Conservation (phyloP, 768 basidiomycete genomes). For the Boletus edulis region DNA sequence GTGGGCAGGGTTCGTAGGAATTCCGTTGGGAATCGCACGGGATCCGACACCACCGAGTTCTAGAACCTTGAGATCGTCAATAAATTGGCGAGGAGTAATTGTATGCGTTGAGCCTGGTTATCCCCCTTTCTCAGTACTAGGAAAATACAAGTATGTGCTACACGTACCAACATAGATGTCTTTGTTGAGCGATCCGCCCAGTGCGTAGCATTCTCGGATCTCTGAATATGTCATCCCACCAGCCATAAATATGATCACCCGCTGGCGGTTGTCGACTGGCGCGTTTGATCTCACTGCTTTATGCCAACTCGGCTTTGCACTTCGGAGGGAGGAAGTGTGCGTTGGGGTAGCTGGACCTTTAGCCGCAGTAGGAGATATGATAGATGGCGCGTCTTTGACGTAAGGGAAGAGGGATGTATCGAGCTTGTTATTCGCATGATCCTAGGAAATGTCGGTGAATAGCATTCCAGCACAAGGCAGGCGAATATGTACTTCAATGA, state of each 20-base stretch:
- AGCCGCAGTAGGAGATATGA: slow-evolving; percentile 43
- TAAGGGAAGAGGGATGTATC: slow-evolving; percentile 86
- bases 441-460: slow-evolving; percentile 44
- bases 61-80: slow-evolving; percentile 84
- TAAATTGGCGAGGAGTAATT: slow-evolving; percentile 76
- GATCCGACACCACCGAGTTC: slow-evolving; percentile 88
- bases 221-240: slow-evolving; percentile 98
- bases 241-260: slow-evolving; percentile 86
- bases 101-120: slow-evolving; percentile 83
- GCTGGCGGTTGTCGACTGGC: slow-evolving; percentile 58
- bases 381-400: slow-evolving; percentile 73
- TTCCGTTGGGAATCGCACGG: slow-evolving; percentile 64
- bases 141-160: slow-evolving; percentile 37
- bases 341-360: slow-evolving; percentile 49
- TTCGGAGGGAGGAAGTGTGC: slow-evolving; percentile 75
- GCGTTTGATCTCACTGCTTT: slow-evolving; percentile 59
- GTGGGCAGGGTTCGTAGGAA: slow-evolving; percentile 46
- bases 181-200: slow-evolving; percentile 72
- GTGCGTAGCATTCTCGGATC: slow-evolving; percentile 81
- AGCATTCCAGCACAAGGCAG: not conserved
- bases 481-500: slow-evolving; percentile 69
- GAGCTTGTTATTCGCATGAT: slow-evolving; percentile 75
- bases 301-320: slow-evolving; percentile 89
- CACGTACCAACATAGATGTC: slow-evolving; percentile 86
- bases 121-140: slow-evolving; percentile 27